Base-by-base conservation (phyloP, 495 filamentous ascomycete genomes). In the Evansstolkia leycettana region DNA sequence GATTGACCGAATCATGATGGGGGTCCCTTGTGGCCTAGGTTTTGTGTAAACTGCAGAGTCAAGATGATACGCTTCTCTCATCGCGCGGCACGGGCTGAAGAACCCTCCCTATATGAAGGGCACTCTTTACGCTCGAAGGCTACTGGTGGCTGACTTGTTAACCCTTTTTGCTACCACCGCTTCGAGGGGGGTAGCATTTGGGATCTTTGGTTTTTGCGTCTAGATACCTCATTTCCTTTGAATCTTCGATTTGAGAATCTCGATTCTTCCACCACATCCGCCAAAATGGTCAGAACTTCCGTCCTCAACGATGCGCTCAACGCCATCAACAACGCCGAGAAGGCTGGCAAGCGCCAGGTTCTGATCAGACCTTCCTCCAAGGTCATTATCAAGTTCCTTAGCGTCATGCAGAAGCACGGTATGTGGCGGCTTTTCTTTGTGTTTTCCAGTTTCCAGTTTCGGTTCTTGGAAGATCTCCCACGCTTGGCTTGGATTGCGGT, bases 241-340 rank as follows among this genome's bases (percentile, higher is more conserved):
- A 48, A 41, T 55, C 54, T 53, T 62, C 65, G 77, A 80, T 73
- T 78, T 86, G 83, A 92, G 83, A 88, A 92, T 78, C 76, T 80
- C 69, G 54, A 54, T 70, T 69, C 69, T n/a, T n/a, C n/a, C n/a
- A n/a, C n/a, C n/a, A n/a, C n/a, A n/a, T 59, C 68, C 75, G 75
- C 58, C 74, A 95, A 77, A 58, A 98, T 96, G 90, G 88, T 94
- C 69, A 84, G 82, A 69, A 95, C 90, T 51, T 92, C 84, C 58
- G 87, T 94, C 60, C 86, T 98, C 59, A 92, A 96, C 73, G 90
- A 96, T 80, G 84, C 88, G 63, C 84, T 98, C 50, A 96, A 96
- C 63, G 76, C 79, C 73, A 94, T 98, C 80, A 96, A 98, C 84
- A 98, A 96, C 63, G 90, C 90, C 73, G 90, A 98, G 76, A 95